A percentile compares a stretch with the other conserved stretches of the same genome.
Conservation (phyloP, 2,329 filamentous ascomycete genomes). For the Monilinia fructicola region DNA sequence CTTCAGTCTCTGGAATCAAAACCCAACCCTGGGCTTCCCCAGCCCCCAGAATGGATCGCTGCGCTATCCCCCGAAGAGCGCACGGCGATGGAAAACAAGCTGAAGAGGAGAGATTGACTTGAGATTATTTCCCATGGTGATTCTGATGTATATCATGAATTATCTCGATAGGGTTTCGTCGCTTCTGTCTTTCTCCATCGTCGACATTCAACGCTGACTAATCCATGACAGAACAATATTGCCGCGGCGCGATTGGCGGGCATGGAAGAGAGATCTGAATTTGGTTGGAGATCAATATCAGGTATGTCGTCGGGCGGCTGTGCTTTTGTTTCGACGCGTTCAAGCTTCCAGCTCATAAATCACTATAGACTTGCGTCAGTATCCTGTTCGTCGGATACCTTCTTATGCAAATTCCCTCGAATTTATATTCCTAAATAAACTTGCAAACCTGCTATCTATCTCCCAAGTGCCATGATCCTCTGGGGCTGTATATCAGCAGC, state of each 20-base stretch:
- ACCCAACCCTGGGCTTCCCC: not conserved
- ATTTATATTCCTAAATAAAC: slow-evolving; percentile 50
- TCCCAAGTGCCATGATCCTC: slow-evolving; percentile 49
- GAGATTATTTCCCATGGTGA: slow-evolving; percentile 63
- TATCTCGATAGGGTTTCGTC: slow-evolving; percentile 51
- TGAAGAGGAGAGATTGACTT: slow-evolving; percentile 66
- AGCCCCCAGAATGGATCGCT: slow-evolving; percentile 42
- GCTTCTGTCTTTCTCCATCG: no score
- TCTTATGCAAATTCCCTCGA: slow-evolving; percentile 49
- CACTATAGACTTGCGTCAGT: slow-evolving; percentile 43
- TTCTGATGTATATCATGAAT: slow-evolving; percentile 71
- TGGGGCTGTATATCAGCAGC: slow-evolving; percentile 52
- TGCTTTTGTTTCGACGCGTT: not conserved
- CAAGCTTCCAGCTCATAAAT: slow-evolving; percentile 2
- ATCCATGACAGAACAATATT: slow-evolving; percentile 50
- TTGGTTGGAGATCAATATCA: slow-evolving; percentile 46
- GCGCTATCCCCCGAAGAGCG: slow-evolving; percentile 54
- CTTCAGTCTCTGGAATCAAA: not conserved
- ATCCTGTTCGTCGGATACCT: slow-evolving; percentile 45
- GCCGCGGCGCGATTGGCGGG: slow-evolving; percentile 55
- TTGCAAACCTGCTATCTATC: slow-evolving; percentile 51
- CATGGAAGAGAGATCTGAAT: slow-evolving; percentile 46
- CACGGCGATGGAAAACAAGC: slow-evolving; percentile 51
- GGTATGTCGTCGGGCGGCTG: slow-evolving; percentile 31
- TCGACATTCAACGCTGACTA: not conserved